Percentiles rank a stretch among this genome's conserved stretches.
Evolutionary conservation across 176 grass and related monocot species (phyloP).

Genomic region (Oryza longistaminata): DNA sequence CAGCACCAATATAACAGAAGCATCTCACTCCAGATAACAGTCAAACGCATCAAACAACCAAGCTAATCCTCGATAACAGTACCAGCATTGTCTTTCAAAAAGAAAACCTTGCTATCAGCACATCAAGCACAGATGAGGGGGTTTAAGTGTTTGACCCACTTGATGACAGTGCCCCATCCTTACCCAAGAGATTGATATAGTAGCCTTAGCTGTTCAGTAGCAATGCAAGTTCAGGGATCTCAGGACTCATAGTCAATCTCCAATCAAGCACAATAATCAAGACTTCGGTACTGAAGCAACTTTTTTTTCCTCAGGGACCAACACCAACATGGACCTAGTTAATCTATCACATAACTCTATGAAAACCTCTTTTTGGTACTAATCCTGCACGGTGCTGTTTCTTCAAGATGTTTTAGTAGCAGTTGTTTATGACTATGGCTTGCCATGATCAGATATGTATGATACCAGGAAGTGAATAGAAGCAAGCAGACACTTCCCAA

Average conservation of each 20-base stretch:
- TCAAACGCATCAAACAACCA: neutral
- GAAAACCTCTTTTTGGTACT: neutral
- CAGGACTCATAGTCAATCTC: slow-evolving; percentile 11
- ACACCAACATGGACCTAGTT: slow-evolving; percentile 6
- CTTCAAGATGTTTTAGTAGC: neutral
- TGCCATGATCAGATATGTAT: neutral
- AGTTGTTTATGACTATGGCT: neutral
- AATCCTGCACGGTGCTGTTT: neutral
- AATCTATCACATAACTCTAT: slow-evolving; percentile 6
- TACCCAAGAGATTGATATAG: slow-evolving; percentile 24
- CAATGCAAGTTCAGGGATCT: slow-evolving; percentile 12
- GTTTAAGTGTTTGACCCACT: neutral
- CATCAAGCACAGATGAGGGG: neutral
- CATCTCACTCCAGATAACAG: neutral
- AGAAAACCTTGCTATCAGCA: neutral
- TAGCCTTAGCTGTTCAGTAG: slow-evolving; percentile 15
- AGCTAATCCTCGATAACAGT: neutral
- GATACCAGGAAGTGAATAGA: neutral
- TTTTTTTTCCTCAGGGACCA: neutral
- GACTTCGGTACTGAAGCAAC: neutral
- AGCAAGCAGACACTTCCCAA: neutral
- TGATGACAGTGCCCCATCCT: neutral
- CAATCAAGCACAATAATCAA: slow-evolving; percentile 11
- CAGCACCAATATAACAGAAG: neutral
- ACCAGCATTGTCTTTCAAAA: too few relatives aligned